Conservation (phyloP, 1,284 basidiomycete species). For the Ceratobasidium sp. region DNA sequence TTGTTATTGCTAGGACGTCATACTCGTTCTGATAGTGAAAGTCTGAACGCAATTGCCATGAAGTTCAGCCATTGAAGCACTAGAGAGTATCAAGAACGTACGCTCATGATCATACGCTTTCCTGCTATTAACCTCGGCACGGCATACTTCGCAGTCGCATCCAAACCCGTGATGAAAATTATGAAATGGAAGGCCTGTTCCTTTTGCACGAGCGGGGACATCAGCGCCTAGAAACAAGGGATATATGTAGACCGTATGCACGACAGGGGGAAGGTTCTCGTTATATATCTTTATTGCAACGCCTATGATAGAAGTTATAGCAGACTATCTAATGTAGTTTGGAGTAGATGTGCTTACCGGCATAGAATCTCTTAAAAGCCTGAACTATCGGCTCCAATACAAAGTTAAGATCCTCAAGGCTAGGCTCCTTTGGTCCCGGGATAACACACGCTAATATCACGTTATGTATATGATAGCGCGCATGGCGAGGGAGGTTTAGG, state of each 20-base stretch:
- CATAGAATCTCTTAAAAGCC: slow-evolving; percentile 9
- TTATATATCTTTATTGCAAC: neutral
- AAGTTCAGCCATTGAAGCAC: neutral
- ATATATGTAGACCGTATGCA: neutral
- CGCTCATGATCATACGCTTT: neutral
- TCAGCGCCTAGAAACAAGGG: neutral
- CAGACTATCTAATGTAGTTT: neutral
- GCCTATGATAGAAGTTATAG: neutral
- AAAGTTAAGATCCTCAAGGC: slow-evolving; percentile 45
- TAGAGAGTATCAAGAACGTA: neutral
- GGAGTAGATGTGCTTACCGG: neutral
- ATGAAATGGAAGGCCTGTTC: neutral
- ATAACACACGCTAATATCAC: slow-evolving; percentile 45
- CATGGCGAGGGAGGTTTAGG: slow-evolving; percentile 45
- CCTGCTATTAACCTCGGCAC: neutral
- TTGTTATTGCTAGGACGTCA: neutral
- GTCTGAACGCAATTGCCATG: neutral
- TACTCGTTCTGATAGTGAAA: neutral
- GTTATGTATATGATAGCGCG: slow-evolving; percentile 46
- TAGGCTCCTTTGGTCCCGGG: slow-evolving; percentile 47
- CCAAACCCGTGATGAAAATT: neutral
- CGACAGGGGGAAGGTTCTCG: neutral
- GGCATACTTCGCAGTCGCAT: neutral
- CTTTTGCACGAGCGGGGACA: neutral
- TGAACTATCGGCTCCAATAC: slow-evolving; percentile 43